Evolutionary conservation across 805 yeast genomes (phyloP).

Genomic region (Saccharomycopsis babjevae): DNA sequence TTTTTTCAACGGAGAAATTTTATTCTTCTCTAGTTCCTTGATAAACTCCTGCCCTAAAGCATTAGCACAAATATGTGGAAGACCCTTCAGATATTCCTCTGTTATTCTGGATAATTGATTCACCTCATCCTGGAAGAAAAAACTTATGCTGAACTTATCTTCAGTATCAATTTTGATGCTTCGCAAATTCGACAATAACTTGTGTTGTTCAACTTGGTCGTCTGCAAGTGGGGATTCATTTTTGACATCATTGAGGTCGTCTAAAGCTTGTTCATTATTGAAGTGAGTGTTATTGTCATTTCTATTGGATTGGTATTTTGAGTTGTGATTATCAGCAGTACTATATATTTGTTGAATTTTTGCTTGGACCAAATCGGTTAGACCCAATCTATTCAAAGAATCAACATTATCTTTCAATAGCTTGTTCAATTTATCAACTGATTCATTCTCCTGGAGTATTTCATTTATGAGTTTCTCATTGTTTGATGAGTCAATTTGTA

Average conservation of each 20-base stretch:
- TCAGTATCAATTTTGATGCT: background rate
- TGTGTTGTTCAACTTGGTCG: background rate
- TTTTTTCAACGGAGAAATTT: slow-evolving; percentile 2
- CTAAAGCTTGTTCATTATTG: background rate
- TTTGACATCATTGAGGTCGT: background rate
- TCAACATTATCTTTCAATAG: background rate
- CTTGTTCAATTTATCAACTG: background rate
- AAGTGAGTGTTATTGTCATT: no score
- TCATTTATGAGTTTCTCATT: background rate
- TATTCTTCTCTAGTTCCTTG: background rate
- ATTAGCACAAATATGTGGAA: background rate
- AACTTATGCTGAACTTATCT: slow-evolving; percentile 9
- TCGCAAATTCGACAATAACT: background rate
- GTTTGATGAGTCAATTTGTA: background rate
- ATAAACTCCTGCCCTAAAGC: background rate
- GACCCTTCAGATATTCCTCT: background rate
- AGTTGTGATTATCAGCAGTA: no score
- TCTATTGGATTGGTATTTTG: no score
- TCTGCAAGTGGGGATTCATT: background rate
- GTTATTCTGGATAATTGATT: background rate
- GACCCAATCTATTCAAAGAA: background rate
- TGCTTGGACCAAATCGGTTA: background rate
- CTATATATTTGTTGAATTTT: background rate
- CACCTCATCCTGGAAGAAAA: slow-evolving; percentile 11
- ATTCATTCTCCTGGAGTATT: background rate